These are phyloP conservation scores for Boletus barrowsii DNA, from an alignment of 768 basidiomycete genomes.

Conservation along the genomic window DNA sequence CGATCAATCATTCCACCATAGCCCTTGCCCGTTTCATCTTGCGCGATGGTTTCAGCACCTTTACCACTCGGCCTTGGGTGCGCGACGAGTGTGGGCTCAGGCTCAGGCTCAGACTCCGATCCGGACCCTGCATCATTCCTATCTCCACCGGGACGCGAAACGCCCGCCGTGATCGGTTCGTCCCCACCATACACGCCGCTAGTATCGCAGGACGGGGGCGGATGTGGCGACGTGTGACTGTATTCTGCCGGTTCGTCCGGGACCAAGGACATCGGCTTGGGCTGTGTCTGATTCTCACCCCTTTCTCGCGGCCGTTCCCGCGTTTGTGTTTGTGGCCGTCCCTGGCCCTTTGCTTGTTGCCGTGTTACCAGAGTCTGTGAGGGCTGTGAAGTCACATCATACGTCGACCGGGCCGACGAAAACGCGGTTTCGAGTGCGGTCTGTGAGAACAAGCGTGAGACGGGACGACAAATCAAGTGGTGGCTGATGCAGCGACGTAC, in stretches of 20 bases:
- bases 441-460: slow-evolving; percentile 35
- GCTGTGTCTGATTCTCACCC: slow-evolving; percentile 4
- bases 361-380: slow-evolving; percentile 17
- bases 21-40: background rate
- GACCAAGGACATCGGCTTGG: background rate
- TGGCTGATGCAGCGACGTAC: slow-evolving; percentile 35
- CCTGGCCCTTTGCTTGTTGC: slow-evolving; percentile 3
- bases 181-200: background rate
- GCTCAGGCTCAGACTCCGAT: slow-evolving; percentile 7
- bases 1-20: background rate
- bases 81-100: slow-evolving; percentile 20
- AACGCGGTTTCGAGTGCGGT: slow-evolving; percentile 64
- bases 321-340: background rate
- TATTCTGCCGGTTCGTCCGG: background rate
- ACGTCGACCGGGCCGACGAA: slow-evolving; percentile 71
- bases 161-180: slow-evolving; percentile 5
- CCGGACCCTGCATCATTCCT: background rate
- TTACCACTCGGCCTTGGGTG: slow-evolving; percentile 5
- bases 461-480: background rate
- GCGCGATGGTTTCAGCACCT: background rate
- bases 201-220: background rate
- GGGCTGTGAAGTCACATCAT: slow-evolving; percentile 41
- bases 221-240: background rate
- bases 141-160: slow-evolving; percentile 1
- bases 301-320: background rate